Evolutionary conservation across 306 rosid species (phyloP).

Genomic region (Astragalus membranaceus): DNA sequence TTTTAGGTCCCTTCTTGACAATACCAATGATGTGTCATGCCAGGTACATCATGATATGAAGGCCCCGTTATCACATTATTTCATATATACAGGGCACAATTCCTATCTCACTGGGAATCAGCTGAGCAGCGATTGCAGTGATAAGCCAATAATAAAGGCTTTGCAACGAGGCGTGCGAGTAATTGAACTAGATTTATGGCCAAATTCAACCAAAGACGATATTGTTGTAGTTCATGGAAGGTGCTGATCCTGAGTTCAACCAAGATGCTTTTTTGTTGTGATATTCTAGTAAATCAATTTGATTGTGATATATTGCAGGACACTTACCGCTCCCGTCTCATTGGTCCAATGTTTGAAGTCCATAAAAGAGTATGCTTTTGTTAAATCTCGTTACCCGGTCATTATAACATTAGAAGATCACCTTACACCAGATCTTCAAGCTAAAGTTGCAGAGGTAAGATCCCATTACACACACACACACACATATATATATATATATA

Average conservation of each 20-base stretch:
- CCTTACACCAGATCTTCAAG: constrained; percentile 71
- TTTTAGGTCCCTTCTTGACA: constrained; percentile 20
- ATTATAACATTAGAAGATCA: constrained; percentile 88
- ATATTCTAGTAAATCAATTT: background rate
- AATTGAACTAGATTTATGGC: constrained; percentile 91
- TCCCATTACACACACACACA: background rate
- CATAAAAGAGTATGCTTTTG: constrained; percentile 81
- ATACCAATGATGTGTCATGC: constrained; percentile 16
- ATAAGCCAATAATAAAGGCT: constrained; percentile 70
- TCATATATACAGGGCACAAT: constrained; percentile 97
- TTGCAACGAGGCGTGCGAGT: constrained; percentile 67
- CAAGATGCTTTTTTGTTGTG: background rate
- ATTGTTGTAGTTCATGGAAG: constrained; percentile 85
- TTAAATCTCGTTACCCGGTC: constrained; percentile 68
- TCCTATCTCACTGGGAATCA: constrained; percentile 96
- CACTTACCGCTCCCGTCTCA: constrained; percentile 80
- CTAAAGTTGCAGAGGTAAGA: constrained; percentile 78
- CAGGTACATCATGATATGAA: constrained; percentile 97
- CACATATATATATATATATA: too few relatives aligned
- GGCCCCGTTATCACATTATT: constrained; percentile 89
- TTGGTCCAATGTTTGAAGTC: constrained; percentile 75
- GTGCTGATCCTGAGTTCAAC: constrained; percentile 35
- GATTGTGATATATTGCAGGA: constrained; percentile 44
- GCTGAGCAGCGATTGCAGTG: constrained; percentile 86
- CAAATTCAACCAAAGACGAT: constrained; percentile 66